A percentile compares a stretch with the other conserved stretches of the same genome.
These are phyloP conservation scores for Bathelium albidoporum DNA, from an alignment of 495 filamentous ascomycete genomes.

Conservation along the genomic window DNA sequence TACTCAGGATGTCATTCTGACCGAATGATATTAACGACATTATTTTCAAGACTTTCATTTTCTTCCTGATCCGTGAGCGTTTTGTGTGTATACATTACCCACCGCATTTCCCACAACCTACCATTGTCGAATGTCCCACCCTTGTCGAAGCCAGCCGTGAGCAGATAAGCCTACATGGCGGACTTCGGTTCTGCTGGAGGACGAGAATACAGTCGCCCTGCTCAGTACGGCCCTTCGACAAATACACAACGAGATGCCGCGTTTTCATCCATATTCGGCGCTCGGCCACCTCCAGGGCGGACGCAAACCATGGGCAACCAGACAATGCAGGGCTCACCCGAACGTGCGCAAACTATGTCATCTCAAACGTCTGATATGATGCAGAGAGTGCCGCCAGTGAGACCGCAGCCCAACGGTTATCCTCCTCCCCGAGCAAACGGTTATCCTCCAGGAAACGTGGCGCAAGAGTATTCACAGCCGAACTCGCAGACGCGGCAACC, in stretches of 20 bases:
- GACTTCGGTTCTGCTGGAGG: conserved; percentile 69
- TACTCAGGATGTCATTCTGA: not conserved
- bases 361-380: conserved; percentile 49
- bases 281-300: conserved; percentile 68
- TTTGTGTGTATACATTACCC: not conserved
- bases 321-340: conserved; percentile 50
- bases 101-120: not conserved
- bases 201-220: conserved; percentile 53
- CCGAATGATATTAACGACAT: not conserved
- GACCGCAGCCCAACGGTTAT: conserved; percentile 47
- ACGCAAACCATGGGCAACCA: conserved; percentile 81
- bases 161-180: conserved; percentile 50
- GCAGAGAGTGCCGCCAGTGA: conserved; percentile 50
- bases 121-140: not conserved
- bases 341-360: conserved; percentile 82
- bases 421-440: conserved; percentile 43
- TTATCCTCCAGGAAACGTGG: conserved; percentile 33
- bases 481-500: conserved; percentile 40
- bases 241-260: conserved; percentile 83
- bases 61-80: not conserved
- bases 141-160: not conserved
- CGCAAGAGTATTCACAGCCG: conserved; percentile 11
- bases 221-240: conserved; percentile 52
- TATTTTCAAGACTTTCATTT: not conserved
- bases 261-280: conserved; percentile 93